Percentiles rank a stretch among this genome's conserved stretches.
Evolutionary conservation across 495 filamentous ascomycete species (phyloP).

Genomic region (Chaetomium cochliodes): DNA sequence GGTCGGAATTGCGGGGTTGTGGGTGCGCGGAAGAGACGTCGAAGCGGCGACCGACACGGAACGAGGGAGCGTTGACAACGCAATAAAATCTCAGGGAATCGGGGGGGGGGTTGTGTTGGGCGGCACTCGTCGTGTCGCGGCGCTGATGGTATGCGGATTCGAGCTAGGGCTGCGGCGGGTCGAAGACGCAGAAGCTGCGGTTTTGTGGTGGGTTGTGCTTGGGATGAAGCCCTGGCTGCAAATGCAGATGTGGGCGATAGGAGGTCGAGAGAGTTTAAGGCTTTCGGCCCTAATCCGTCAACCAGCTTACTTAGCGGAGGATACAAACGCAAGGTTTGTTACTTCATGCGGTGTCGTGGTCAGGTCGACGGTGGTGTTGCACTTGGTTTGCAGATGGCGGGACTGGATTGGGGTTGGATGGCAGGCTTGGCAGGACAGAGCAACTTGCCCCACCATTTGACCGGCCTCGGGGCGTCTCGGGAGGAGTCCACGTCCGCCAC

Average conservation of each 20-base stretch:
- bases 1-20: slow-evolving; percentile 18
- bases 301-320: not conserved
- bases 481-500: not conserved
- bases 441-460: slow-evolving; percentile 9
- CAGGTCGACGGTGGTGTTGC: not conserved
- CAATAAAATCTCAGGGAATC: no score
- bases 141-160: not conserved
- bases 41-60: not conserved
- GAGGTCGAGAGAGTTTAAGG: not conserved
- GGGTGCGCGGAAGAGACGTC: not conserved
- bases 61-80: not conserved
- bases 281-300: not conserved
- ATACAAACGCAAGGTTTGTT: not conserved
- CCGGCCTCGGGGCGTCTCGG: not conserved
- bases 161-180: not conserved
- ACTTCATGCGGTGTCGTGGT: not conserved
- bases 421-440: slow-evolving; percentile 15
- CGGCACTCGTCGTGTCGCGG: not conserved
- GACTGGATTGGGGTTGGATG: slow-evolving; percentile 7
- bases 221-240: not conserved
- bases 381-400: slow-evolving; percentile 8
- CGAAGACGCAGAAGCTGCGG: not conserved
- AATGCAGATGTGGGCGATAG: not conserved
- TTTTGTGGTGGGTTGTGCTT: slow-evolving; percentile 7
- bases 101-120: not conserved